Base-by-base conservation (phyloP, 2,329 filamentous ascomycete species). In the Xylaria sp. region DNA sequence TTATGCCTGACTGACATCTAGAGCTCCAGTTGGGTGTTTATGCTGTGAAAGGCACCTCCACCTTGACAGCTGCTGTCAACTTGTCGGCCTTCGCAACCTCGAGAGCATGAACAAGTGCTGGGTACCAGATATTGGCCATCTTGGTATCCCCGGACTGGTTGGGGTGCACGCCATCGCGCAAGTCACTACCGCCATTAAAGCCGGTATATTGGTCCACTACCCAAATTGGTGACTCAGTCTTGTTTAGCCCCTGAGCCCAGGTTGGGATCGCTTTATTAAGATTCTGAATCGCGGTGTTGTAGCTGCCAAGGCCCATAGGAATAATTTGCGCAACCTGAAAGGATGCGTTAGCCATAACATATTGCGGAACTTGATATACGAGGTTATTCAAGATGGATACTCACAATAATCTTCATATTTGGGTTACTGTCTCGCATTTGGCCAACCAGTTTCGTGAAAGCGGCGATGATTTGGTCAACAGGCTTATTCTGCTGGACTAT, bases 311-410 rank as follows among this genome's bases (percentile, higher is more conserved):
- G 20, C 75, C 75, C 67, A 78, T 75, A 17, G 77, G 80, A 62
- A 82, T 82, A 72, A 82, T 83, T 74, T 82, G 79, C 6, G 81
- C 81, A 40, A 82, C 80, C 81, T 81, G 51, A 1, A n/a, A 31
- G 1, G 4, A 48, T 10, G 15, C 5, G 31, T 71, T 11, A 71
- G 53, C 33, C 11, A 6, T 3, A 5, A 3, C 11, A 33, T 40
- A 9, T 38, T 40, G 4, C 2, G n/a, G 4, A 31, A n/a, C n/a
- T n/a, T n/a, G n/a, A 28, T 20, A 2, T 5, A 9, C 17, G 6
- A 23, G 5, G 11, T 56, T 11, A 38, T 31, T 38, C 9, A 9
- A 17, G 9, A 13, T 10, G 15, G 38, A 46, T 33, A 77, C 81
- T 65, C 74, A 83, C 81, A 13, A 84, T 74, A 58, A 83, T 83